Conservation (phyloP, 352 stramenopile species). For the Pythium biforme region DNA sequence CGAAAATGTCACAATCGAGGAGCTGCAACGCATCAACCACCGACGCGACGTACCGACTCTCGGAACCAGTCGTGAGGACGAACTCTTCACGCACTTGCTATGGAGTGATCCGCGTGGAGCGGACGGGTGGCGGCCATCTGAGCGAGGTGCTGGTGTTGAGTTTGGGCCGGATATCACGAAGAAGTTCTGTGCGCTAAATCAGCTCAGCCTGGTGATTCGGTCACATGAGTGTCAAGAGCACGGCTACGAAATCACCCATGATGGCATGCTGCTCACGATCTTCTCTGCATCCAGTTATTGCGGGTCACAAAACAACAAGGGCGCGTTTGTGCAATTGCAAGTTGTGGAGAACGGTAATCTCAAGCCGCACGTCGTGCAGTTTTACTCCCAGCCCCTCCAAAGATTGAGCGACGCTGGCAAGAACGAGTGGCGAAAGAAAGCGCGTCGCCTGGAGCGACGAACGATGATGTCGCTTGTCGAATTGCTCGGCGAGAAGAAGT, state of each 20-base stretch:
- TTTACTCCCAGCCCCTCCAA: slow-evolving; percentile 85
- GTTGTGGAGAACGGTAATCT: slow-evolving; percentile 70
- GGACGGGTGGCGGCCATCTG: slow-evolving; percentile 60
- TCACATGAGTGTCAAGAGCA: slow-evolving; percentile 92
- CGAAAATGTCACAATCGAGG: slow-evolving; percentile 84
- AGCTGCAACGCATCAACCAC: slow-evolving; percentile 83
- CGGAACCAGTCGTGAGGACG: slow-evolving; percentile 70
- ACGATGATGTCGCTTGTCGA: slow-evolving; percentile 81
- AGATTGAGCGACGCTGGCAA: slow-evolving; percentile 58
- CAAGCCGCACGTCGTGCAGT: slow-evolving; percentile 91
- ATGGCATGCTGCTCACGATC: slow-evolving; percentile 85
- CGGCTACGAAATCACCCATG: slow-evolving; percentile 88
- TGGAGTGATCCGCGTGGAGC: slow-evolving; percentile 89
- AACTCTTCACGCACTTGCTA: slow-evolving; percentile 90
- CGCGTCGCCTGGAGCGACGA: slow-evolving; percentile 56
- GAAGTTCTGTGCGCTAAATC: slow-evolving; percentile 85
- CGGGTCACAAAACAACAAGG: slow-evolving; percentile 90
- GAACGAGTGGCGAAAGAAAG: slow-evolving; percentile 84
- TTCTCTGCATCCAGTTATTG: slow-evolving; percentile 93
- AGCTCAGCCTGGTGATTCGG: slow-evolving; percentile 89
- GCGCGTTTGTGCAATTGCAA: slow-evolving; percentile 69
- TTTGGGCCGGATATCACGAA: slow-evolving; percentile 93
- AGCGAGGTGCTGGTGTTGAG: slow-evolving; percentile 88
- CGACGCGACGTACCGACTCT: slow-evolving; percentile 88
- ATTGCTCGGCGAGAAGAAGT: slow-evolving; percentile 81